These are phyloP conservation scores for Parastagonospora nodorum DNA, from an alignment of 2,329 filamentous ascomycete species.

Conservation along the genomic window DNA sequence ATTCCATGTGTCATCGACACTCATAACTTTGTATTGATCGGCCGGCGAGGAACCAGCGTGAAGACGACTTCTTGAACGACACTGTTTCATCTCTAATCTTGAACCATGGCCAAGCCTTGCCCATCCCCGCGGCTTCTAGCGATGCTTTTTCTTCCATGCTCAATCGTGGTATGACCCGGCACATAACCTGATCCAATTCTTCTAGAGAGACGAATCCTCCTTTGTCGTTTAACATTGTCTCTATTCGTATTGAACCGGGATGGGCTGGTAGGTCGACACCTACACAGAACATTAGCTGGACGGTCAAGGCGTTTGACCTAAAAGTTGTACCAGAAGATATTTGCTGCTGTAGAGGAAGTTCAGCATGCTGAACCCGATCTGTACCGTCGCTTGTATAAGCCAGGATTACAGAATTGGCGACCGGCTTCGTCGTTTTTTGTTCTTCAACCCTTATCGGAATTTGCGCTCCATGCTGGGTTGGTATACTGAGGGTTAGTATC, in stretches of 20 bases:
- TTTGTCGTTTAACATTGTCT: slow-evolving; percentile 15
- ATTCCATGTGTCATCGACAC: slow-evolving; percentile 27
- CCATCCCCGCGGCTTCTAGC: not conserved
- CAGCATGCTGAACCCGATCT: slow-evolving; percentile 12
- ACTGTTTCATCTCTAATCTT: slow-evolving; percentile 38
- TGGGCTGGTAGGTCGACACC: slow-evolving; percentile 16
- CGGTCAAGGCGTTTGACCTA: not conserved
- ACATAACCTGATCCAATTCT: slow-evolving; percentile 22
- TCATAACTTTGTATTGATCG: slow-evolving; percentile 43
- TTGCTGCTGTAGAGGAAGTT: slow-evolving; percentile 20
- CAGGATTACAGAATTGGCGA: slow-evolving; percentile 15
- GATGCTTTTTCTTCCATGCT: slow-evolving; percentile 18
- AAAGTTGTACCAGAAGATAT: slow-evolving; percentile 16
- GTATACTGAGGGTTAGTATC: slow-evolving; percentile 9
- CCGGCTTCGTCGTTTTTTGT: not conserved
- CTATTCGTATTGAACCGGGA: slow-evolving; percentile 18
- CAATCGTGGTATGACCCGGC: slow-evolving; percentile 21
- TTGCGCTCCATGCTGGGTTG: slow-evolving; percentile 9
- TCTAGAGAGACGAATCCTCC: slow-evolving; percentile 15
- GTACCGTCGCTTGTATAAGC: slow-evolving; percentile 12
- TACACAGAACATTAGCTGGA: not conserved
- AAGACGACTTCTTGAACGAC: slow-evolving; percentile 29
- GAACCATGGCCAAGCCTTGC: slow-evolving; percentile 31
- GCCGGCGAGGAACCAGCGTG: slow-evolving; percentile 38
- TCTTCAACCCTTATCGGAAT: slow-evolving; percentile 7